Conservation (phyloP, 2,329 filamentous ascomycete genomes). For the Diplodia corticola region DNA sequence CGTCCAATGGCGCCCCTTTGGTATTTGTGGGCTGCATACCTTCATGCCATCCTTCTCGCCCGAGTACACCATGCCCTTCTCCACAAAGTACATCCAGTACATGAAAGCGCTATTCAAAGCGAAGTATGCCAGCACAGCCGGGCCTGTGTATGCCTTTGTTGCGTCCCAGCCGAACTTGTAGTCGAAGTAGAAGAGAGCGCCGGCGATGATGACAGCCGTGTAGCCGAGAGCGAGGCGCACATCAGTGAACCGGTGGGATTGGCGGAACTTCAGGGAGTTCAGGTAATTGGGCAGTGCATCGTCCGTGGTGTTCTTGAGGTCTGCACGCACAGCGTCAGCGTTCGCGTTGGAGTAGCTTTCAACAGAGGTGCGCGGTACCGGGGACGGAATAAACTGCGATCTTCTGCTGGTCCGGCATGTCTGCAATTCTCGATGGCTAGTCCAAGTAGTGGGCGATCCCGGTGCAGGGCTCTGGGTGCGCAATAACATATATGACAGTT, state of each 20-base stretch:
- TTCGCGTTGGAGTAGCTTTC: not conserved
- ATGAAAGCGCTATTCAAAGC: slow-evolving; percentile 76
- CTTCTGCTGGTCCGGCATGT: slow-evolving; percentile 47
- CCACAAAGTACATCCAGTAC: slow-evolving; percentile 80
- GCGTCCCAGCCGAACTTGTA: slow-evolving; percentile 86
- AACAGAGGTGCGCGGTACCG: slow-evolving; percentile 45
- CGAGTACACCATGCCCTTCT: slow-evolving; percentile 79
- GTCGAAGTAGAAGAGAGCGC: slow-evolving; percentile 84
- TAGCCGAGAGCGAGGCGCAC: slow-evolving; percentile 84
- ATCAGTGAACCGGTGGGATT: slow-evolving; percentile 78
- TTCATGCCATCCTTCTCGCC: slow-evolving; percentile 70
- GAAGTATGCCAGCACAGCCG: slow-evolving; percentile 78
- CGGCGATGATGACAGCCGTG: slow-evolving; percentile 74
- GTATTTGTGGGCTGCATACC: slow-evolving; percentile 43
- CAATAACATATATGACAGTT: not conserved
- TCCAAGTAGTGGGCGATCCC: slow-evolving; percentile 18
- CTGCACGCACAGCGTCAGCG: slow-evolving; percentile 50
- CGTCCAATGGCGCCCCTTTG: not conserved
- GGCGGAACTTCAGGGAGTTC: slow-evolving; percentile 79
- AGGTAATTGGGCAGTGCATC: slow-evolving; percentile 94
- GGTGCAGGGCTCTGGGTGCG: slow-evolving; percentile 2
- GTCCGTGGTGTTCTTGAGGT: slow-evolving; percentile 95
- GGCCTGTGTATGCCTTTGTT: slow-evolving; percentile 78
- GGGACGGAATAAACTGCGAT: slow-evolving; percentile 68
- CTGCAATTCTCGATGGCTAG: slow-evolving; percentile 6